Evolutionary conservation across 202 grass and related monocot genomes (phyloP).

Genomic region (Cymbopogon flexuosus): DNA sequence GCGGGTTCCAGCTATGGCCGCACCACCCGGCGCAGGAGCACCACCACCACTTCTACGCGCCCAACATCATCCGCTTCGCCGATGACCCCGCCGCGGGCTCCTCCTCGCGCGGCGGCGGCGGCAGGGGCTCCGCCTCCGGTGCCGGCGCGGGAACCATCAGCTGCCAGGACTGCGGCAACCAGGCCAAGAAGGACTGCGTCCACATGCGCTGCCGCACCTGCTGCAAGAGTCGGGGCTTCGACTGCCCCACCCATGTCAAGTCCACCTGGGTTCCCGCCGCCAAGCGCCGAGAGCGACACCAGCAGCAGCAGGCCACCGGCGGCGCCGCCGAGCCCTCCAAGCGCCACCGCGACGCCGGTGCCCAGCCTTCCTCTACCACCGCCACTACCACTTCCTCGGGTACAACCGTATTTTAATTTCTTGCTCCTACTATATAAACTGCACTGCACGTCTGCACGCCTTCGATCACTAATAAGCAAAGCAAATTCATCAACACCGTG

Average conservation of each 20-base stretch:
- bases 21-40: slow-evolving; percentile 40
- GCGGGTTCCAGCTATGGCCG: slow-evolving; percentile 77
- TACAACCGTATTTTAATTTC: background rate
- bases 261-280: slow-evolving; percentile 79
- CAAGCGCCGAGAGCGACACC: slow-evolving; percentile 61
- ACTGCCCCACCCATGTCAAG: slow-evolving; percentile 69
- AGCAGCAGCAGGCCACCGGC: slow-evolving; percentile 19
- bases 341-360: slow-evolving; percentile 30
- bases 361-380: slow-evolving; percentile 25
- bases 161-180: slow-evolving; percentile 91
- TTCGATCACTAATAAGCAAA: background rate
- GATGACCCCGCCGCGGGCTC: slow-evolving; percentile 44
- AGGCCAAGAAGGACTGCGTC: slow-evolving; percentile 84
- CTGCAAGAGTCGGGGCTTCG: slow-evolving; percentile 78
- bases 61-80: slow-evolving; percentile 71
- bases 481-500: background rate
- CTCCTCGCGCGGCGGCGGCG: background rate
- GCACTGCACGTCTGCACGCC: background rate
- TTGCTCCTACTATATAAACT: background rate
- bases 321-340: slow-evolving; percentile 34
- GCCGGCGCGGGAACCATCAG: slow-evolving; percentile 29
- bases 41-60: slow-evolving; percentile 31
- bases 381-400: slow-evolving; percentile 45
- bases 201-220: slow-evolving; percentile 80
- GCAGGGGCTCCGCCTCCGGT: slow-evolving; percentile 24